Conservation (phyloP, 768 basidiomycete species). For the Amanita pallidorosea region DNA sequence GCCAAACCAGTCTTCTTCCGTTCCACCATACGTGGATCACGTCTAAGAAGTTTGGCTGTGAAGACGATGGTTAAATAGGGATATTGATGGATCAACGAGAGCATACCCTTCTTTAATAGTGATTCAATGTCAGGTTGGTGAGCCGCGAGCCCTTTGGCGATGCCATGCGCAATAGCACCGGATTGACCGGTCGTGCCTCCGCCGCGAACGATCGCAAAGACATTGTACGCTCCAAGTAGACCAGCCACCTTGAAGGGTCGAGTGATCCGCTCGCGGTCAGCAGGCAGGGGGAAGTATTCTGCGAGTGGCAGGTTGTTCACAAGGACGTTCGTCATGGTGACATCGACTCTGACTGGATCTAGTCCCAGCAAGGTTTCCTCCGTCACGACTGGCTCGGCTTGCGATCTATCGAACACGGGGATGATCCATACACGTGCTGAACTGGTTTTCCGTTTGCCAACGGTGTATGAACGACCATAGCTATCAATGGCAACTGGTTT, state of each 20-base stretch:
- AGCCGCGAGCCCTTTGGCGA: slow-evolving; percentile 63
- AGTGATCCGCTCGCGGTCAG: slow-evolving; percentile 73
- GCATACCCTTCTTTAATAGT: slow-evolving; percentile 66
- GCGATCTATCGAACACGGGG: slow-evolving; percentile 28
- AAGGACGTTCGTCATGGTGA: slow-evolving; percentile 58
- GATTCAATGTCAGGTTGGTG: slow-evolving; percentile 57
- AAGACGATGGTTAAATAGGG: slow-evolving; percentile 4
- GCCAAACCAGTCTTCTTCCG: slow-evolving; percentile 91
- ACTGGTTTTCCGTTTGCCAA: slow-evolving; percentile 85
- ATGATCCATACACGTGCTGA: slow-evolving; percentile 92
- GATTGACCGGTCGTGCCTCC: slow-evolving; percentile 91
- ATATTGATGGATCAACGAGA: background rate
- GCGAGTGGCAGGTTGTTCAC: slow-evolving; percentile 79
- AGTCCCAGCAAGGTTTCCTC: slow-evolving; percentile 19
- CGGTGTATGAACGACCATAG: slow-evolving; percentile 75
- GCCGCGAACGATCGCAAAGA: slow-evolving; percentile 66
- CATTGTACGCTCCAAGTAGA: slow-evolving; percentile 74
- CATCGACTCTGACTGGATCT: slow-evolving; percentile 13
- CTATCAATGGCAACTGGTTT: slow-evolving; percentile 57
- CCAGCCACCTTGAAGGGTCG: slow-evolving; percentile 81
- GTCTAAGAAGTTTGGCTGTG: slow-evolving; percentile 72
- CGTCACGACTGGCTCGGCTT: slow-evolving; percentile 11
- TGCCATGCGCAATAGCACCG: slow-evolving; percentile 73
- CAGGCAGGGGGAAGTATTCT: slow-evolving; percentile 63
- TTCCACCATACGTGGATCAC: slow-evolving; percentile 97